Evolutionary conservation across 768 basidiomycete species (phyloP), one percentile per base, ranked within the genome.

Genomic region (Pisolithus sp.): DNA sequence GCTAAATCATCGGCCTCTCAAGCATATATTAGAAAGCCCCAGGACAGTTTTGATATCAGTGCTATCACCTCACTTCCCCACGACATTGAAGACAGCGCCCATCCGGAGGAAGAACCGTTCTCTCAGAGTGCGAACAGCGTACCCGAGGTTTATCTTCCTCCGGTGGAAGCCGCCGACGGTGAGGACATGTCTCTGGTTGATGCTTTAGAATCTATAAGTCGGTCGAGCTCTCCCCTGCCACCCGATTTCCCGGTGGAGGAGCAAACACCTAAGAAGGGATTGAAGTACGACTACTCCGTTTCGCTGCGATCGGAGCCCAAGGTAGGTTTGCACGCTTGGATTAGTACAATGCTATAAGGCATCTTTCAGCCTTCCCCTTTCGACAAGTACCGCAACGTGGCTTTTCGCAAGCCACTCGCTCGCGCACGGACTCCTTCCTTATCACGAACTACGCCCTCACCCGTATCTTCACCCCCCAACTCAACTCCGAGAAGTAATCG

Each of bases 341-440:
- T 18, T 46, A 47, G n/a, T 55, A n/a, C 34, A 34, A 23, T 28
- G 53, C 43, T 15, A 26, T n/a, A 44, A 40, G n/a, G 2, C 3
- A n/a, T 21, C n/a, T 15, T 49, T 38, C 52, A 87, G 85, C 68
- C 73, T 12, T 85, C 85, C 12, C 81, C 83, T 12, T 73, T 76
- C 39, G 76, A 82, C 54, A 84, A 78, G 54, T 82, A 76, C 63
- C 80, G 81, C 9, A 82, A 86, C 59, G 78, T 86, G 24, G 75
- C 78, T 12, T 56, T 83, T 46, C 79, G 84, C 30, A 75, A 74
- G 51, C 74, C 78, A 17, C 61, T 74, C 36, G 59, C 73, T 18
- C 75, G 81, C 26, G 71, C 73, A 18, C 79, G 85, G 24, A 86
- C 84, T 5, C 85, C 85, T 5, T 86, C 85, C 2, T 71, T 87